These are phyloP conservation scores for Thelonectria discophora DNA, from an alignment of 2,329 filamentous ascomycete genomes.

Conservation along the genomic window DNA sequence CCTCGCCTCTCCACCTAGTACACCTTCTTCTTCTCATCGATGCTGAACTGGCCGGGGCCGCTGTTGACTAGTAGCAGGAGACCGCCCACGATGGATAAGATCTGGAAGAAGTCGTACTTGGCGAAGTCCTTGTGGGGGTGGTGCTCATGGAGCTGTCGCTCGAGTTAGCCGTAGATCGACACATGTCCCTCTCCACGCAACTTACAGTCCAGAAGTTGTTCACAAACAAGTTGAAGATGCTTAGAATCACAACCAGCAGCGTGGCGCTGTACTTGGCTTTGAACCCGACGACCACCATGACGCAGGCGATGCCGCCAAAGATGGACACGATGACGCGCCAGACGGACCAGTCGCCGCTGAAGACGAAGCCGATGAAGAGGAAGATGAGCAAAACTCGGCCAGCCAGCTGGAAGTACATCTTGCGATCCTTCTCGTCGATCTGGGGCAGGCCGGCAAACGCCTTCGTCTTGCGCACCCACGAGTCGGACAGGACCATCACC, in stretches of 20 bases:
- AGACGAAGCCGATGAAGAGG: conserved; percentile 96
- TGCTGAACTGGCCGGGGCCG: conserved; percentile 95
- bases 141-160: conserved; percentile 83
- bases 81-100: conserved; percentile 96
- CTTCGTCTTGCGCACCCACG: conserved; percentile 97
- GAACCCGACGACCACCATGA: conserved; percentile 99
- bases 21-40: conserved; percentile 99
- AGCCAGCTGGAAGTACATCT: conserved; percentile 99
- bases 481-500: conserved; percentile 97
- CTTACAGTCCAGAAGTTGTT: conserved; percentile 99
- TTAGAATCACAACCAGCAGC: conserved; percentile 92
- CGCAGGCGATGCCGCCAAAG: conserved; percentile 86
- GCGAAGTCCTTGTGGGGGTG: conserved; percentile 99
- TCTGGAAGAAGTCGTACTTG: conserved; percentile 99
- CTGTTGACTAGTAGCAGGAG: conserved; percentile 98
- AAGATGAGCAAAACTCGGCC: conserved; percentile 96
- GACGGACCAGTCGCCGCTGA: conserved; percentile 91
- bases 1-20: conserved; percentile 71
- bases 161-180: conserved; percentile 12
- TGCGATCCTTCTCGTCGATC: conserved; percentile 98
- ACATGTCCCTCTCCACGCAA: conserved; percentile 11
- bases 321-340: conserved; percentile 86
- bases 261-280: conserved; percentile 99
- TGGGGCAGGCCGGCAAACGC: conserved; percentile 93
- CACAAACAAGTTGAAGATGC: conserved; percentile 94